Conservation (phyloP, 1,284 basidiomycete genomes). For the Marasmius sp. region DNA sequence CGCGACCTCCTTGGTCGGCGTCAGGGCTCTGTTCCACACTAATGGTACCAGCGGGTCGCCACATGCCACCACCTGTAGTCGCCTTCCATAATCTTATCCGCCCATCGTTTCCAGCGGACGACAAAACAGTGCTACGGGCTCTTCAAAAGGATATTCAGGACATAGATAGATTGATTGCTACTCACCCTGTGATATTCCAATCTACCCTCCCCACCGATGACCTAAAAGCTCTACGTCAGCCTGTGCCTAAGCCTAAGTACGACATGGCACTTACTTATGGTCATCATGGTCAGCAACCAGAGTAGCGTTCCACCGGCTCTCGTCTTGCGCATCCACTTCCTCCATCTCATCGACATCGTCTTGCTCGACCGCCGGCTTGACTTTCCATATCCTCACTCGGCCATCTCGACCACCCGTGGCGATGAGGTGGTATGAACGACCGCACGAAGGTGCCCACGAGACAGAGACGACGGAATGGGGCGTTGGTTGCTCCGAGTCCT, state of each 20-base stretch:
- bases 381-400: slow-evolving; percentile 84
- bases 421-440: slow-evolving; percentile 87
- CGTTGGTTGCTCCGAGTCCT: slow-evolving; percentile 33
- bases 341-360: slow-evolving; percentile 33
- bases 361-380: slow-evolving; percentile 50
- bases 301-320: slow-evolving; percentile 65
- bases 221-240: slow-evolving; percentile 29
- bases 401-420: slow-evolving; percentile 88
- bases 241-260: background rate
- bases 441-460: slow-evolving; percentile 90
- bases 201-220: slow-evolving; percentile 72
- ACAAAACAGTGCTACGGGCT: slow-evolving; percentile 73
- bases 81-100: slow-evolving; percentile 88
- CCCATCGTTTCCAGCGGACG: slow-evolving; percentile 88
- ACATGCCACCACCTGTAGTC: slow-evolving; percentile 66
- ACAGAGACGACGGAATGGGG: slow-evolving; percentile 73
- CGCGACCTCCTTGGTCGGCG: slow-evolving; percentile 45
- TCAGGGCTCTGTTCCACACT: slow-evolving; percentile 60
- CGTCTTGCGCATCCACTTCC: slow-evolving; percentile 33
- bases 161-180: background rate
- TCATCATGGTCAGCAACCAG: slow-evolving; percentile 86
- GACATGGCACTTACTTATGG: slow-evolving; percentile 56
- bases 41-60: slow-evolving; percentile 76
- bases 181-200: slow-evolving; percentile 88
- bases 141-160: too few relatives aligned